phyloP scores from a whole-genome alignment of 2,329 filamentous ascomycete genomes.

The Aspergillus luchuensis region DNA sequence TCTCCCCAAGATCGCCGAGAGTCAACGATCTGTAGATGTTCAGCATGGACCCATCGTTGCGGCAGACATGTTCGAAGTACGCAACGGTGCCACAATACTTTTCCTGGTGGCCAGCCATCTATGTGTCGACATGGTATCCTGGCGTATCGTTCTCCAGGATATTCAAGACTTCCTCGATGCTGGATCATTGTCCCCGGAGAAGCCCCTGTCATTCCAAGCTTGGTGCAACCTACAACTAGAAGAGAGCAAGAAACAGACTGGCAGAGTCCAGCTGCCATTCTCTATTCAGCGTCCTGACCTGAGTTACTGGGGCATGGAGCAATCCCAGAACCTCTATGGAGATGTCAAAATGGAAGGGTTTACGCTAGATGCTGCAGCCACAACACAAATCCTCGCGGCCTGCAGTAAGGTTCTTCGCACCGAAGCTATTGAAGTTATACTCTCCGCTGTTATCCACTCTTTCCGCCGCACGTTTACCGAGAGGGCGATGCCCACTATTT shows the following conservation, averaged over 20 bases:
- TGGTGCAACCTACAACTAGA: conserved; percentile 41
- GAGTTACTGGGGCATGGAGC: conserved; percentile 41
- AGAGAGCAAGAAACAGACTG: conserved; percentile 25
- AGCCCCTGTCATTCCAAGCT: conserved; percentile 42
- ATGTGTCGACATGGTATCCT: conserved; percentile 29
- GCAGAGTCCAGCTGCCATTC: conserved; percentile 27
- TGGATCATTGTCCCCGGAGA: conserved; percentile 35
- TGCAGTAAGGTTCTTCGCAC: conserved; percentile 39
- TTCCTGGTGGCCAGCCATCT: conserved; percentile 25
- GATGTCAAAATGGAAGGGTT: conserved; percentile 40
- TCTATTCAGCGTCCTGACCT: conserved; percentile 35
- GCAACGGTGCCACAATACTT: conserved; percentile 16
- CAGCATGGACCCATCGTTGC: conserved; percentile 30
- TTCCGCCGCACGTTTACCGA: conserved; percentile 49
- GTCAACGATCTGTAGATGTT: conserved; percentile 36
- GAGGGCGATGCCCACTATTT: conserved; percentile 46
- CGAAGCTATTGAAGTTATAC: conserved; percentile 41
- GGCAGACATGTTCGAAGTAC: conserved; percentile 23
- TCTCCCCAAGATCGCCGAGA: conserved; percentile 31
- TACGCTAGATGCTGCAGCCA: conserved; percentile 34
- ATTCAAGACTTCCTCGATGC: conserved; percentile 39
- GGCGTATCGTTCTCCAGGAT: conserved; percentile 40
- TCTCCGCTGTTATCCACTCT: conserved; percentile 45
- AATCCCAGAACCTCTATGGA: conserved; percentile 36
- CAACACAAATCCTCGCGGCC: conserved; percentile 33